Evolutionary conservation across 345 rosid species (phyloP).

Genomic region (Eucalyptus tenuipes): DNA sequence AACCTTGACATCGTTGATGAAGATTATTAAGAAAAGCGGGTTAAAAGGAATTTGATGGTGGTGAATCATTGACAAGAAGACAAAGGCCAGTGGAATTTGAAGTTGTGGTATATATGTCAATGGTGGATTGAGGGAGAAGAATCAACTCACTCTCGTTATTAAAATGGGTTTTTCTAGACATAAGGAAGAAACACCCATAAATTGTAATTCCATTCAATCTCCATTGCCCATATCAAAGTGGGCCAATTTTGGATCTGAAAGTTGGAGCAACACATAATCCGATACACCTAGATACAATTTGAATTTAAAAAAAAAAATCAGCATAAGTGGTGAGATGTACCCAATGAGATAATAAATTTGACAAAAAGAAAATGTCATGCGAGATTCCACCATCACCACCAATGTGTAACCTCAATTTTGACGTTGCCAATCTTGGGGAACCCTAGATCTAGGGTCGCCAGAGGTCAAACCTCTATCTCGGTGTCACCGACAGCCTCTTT

Average conservation of each 20-base stretch:
- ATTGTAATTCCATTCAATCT: background rate
- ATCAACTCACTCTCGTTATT: background rate
- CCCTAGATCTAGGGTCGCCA: rapidly evolving
- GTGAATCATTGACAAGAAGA: background rate
- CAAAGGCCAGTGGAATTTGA: background rate
- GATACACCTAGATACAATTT: background rate
- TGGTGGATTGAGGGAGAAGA: background rate
- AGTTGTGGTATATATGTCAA: background rate
- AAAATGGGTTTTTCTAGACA: too few species aligned
- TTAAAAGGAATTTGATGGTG: too few species aligned
- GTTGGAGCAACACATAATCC: background rate
- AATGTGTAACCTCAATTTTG: background rate
- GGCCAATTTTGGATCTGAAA: background rate
- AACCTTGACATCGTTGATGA: too few species aligned
- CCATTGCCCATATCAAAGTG: background rate
- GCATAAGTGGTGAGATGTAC: background rate
- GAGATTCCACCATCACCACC: rapidly evolving
- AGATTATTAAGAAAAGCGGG: background rate
- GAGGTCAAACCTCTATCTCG: background rate
- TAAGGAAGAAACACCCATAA: background rate
- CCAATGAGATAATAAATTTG: background rate
- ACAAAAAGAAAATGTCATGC: rapidly evolving
- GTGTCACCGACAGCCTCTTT: rapidly evolving
- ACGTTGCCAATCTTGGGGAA: background rate
- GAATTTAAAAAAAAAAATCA: background rate